Base-by-base conservation (phyloP, 2,329 filamentous ascomycete genomes). In the Fragosphaeria purpurea region DNA sequence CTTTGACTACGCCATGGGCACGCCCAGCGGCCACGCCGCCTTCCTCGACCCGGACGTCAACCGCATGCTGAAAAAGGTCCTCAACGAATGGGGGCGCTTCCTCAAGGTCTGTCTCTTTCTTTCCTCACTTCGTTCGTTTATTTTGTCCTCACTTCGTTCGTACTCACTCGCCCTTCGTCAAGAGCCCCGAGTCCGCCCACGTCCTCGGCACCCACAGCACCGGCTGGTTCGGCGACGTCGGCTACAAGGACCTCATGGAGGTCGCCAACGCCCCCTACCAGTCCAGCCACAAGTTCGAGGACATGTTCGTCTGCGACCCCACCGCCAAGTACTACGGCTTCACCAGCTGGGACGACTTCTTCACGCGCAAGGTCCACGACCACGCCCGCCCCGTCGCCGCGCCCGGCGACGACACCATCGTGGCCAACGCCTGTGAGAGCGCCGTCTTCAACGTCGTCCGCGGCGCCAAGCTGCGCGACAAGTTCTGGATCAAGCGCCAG, bases 401-500 rank as follows among this genome's bases (percentile, higher is more conserved):
- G 0, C 76, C 78, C 0, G 70, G 79, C 0, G 73, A 86, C 52
- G 63, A 73, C 57, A 59, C 55, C 9, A 63, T 76, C 51, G 75
- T 87, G 50, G 74, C 69, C 46, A 86, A 84, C 61, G 73, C 77
- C 1, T 86, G 83, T 64, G 83, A 87, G 60, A 81, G 77, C 10
- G 74, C 72, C 41, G 72, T 76, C 0, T 85, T 74, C 64, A 71
- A 75, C 46, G 60, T 82, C 2, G 68, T 66, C 7, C 65, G 63
- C 33, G 57, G 75, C 44, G 75, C 79, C 47, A 70, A 75, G 47
- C 67, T 76, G 1, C 75, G 76, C 22, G 80, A 84, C 58, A 63
- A 64, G 6, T 87, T 87, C 70, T 86, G 81, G 75, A 70, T 81
- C 59, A 88, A 87, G 61, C 75, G 73, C 7, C 81, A 86, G 63